Evolutionary conservation across 495 filamentous ascomycete genomes (phyloP), one percentile per base, ranked within the genome.

Genomic region (Annulohypoxylon maeteangense): DNA sequence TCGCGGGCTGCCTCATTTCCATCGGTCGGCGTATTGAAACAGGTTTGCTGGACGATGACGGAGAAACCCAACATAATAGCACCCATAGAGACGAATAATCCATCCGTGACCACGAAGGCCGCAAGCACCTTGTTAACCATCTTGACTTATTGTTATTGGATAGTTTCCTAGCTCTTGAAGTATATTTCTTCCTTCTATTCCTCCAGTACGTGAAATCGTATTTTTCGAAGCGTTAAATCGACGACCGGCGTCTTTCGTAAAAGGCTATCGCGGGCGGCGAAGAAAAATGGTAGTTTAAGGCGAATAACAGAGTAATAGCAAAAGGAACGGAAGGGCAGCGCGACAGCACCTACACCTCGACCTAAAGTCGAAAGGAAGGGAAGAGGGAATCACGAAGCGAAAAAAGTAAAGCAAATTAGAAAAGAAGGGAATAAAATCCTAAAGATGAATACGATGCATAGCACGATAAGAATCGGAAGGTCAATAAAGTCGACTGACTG

Each of bases 51-150:
- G 62, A 84, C 83, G 65, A 89, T 81, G 71, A 92, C 71, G 20
- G 88, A 87, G 69, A 90, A 90, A 59, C 82, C 85, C 61, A 92
- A 72, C 65, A 92, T 82, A 58, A 93, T 80, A 58, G 83, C 84
- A 68, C 91, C 91, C 63, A 87, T 87, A 18, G 81, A 75, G 18
- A 90, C 79, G 77, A 92, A 91, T 74, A 93, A 78, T 68, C 85
- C 63, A 74, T 92, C 86, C 65, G 81, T 72, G 61, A 81, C 75
- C 61, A 89, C 62, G 76, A 91, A 90, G 61, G 83, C 81, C 69
- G 84, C 55, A 31, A 89, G 81, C 42, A 90, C 82, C 65, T 86
- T 88, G 80, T 88, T 86, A 68, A 79, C 80, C 86, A 88, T 89
- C 44, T 71, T 83, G 76, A 62, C 25, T 10, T 47, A 18, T 64